These are phyloP conservation scores for Neltuma alba DNA, from an alignment of 306 rosid genomes.

Conservation along the genomic window DNA sequence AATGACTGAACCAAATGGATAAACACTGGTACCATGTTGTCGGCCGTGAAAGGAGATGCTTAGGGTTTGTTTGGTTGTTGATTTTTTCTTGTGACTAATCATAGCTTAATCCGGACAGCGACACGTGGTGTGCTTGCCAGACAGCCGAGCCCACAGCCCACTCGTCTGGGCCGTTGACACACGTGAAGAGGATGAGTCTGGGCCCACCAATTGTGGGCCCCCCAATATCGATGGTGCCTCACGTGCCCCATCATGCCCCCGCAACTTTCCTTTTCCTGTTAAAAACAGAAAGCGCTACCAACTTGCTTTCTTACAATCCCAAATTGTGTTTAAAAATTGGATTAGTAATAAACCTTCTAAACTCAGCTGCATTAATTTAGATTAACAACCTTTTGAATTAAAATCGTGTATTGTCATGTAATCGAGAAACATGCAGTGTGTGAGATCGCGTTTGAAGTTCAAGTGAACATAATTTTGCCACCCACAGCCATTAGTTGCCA, in stretches of 20 bases:
- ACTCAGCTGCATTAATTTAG: not conserved
- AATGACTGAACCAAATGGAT: not conserved
- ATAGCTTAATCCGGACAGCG: slow-evolving; percentile 12
- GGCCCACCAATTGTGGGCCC: slow-evolving; percentile 46
- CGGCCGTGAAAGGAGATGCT: not conserved
- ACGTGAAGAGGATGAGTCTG: slow-evolving; percentile 52
- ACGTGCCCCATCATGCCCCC: slow-evolving; percentile 41
- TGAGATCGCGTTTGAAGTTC: not conserved
- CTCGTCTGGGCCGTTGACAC: slow-evolving; percentile 38
- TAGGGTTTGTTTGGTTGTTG: not conserved
- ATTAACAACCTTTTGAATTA: not conserved
- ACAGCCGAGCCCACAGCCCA: slow-evolving; percentile 49
- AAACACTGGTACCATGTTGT: not conserved
- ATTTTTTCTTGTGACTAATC: slow-evolving; percentile 22
- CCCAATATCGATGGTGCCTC: slow-evolving; percentile 33
- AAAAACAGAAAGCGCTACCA: not conserved
- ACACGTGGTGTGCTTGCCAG: not conserved
- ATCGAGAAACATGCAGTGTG: not conserved
- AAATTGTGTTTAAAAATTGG: not conserved
- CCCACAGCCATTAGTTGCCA: not conserved
- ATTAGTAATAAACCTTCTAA: not conserved
- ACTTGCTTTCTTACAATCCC: not conserved
- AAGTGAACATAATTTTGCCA: not conserved
- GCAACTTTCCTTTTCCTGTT: slow-evolving; percentile 37
- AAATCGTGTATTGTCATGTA: not conserved